Base-by-base conservation (phyloP, 148 eudicot genomes). In the Oxyria digyna region DNA sequence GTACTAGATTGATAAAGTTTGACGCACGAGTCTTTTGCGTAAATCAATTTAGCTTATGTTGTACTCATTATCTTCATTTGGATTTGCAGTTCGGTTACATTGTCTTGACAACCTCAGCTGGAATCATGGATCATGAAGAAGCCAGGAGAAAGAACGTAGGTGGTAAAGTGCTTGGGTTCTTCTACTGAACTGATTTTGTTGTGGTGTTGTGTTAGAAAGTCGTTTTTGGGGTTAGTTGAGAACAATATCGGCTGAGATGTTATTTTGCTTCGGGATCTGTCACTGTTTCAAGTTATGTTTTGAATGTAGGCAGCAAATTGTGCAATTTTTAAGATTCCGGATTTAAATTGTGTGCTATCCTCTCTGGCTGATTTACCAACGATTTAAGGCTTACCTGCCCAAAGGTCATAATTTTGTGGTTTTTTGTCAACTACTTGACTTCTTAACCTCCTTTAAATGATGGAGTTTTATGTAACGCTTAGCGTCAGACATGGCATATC, bases 101-200 rank as follows among this genome's bases (percentile, higher is more conserved):
- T 52, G 89, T 85, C 67, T 75, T 85, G 80, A 85, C 88, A 0
- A 85, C 88, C 17, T 85, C 88, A 32, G 88, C 88, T 72, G 88
- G 89, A 23, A 85, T 85, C 78, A 85, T 85, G 89, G 86, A 85
- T 40, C 89, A 85, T 17, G 89, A 85, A 42, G 89, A 85, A 78
- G 89, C 89, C 11, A 76, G 89, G 71, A 82, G 89, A 70, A 85
- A 85, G 82, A 85, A 85, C 48, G 86, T 82, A 8, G 89, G 86
- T 76, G 89, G 89, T 26, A 85, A 85, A 74, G 89, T 85, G 46
- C 80, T 85, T 12, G 88, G 88, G 20, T 85, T 85, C 80, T 85
- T 85, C 76, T 85, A 83, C 67, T 83, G 8, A 52, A 8, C 29
- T 0, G 31, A 52, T 7, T 52, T 9, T 52, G 31, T 24, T 10